These are phyloP conservation scores for Cercospora sp. DNA, from an alignment of 2,329 filamentous ascomycete species.

Conservation along the genomic window DNA sequence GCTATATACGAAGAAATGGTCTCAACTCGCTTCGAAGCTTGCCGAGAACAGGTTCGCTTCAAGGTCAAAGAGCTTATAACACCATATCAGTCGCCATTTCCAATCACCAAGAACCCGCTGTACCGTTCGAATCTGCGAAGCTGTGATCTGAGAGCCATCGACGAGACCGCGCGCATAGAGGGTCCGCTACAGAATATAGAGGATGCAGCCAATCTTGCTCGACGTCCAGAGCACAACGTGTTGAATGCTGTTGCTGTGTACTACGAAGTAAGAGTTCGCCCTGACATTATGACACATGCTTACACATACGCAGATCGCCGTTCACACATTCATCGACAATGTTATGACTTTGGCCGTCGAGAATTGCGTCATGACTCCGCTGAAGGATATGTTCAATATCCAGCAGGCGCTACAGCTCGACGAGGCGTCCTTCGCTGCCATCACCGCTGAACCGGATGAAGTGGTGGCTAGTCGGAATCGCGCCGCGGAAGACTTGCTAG, in stretches of 20 bases:
- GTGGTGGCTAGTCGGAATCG: not conserved
- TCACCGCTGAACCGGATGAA: not conserved
- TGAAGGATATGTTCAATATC: not conserved
- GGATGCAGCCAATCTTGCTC: not conserved
- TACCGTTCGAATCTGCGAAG: not conserved
- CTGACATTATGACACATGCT: not conserved
- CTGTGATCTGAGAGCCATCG: not conserved
- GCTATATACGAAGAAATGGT: not conserved
- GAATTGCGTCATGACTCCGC: not conserved
- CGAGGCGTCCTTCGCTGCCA: not conserved
- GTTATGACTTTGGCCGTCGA: not conserved
- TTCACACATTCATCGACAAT: not conserved
- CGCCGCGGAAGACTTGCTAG: not conserved
- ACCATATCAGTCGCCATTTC: not conserved
- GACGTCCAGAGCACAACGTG: not conserved
- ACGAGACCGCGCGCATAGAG: not conserved
- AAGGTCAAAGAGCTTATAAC: not conserved
- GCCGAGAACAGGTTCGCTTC: not conserved
- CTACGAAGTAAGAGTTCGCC: not conserved
- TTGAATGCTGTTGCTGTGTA: not conserved
- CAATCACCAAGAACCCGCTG: not conserved
- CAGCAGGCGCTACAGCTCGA: not conserved
- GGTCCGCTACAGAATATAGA: not conserved
- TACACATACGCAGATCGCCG: not conserved
- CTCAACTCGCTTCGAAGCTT: not conserved